Evolutionary conservation across 108 stramenopile species (phyloP), one percentile per base, ranked within the genome.

Genomic region (Nannochloropsis salina): DNA sequence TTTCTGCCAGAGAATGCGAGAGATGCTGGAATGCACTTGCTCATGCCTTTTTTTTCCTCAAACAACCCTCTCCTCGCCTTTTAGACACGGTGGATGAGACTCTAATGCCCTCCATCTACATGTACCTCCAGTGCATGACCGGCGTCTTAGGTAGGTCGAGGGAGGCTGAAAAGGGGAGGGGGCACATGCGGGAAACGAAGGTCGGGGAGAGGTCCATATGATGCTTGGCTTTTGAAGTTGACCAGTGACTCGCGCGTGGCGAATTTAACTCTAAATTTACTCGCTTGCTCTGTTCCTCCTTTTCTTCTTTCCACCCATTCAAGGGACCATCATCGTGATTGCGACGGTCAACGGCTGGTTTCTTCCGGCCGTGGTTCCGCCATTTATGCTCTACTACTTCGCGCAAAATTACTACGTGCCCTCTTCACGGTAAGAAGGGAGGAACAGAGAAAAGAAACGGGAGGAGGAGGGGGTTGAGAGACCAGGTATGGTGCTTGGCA

Each of bases 401-500:
- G 85, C 95, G 84, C 94, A 96, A 86, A 88, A 86, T 1, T 96
- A 94, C 88, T 96, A 96, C 89, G 95, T 96, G 83, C 90, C 92
- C 83, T 91, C 91, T 10, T 51, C 47, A 15, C 47, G 47, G 47
- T 51, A 15, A 15, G 43, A 18, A 15, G 47, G 47, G 15, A 15
- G 47, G 47, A 51, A 15, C 47, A 15, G 15, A 15, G 47, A 15
- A 1, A 15, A 15, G 47, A 51, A 15, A 15, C 12, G 15, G 47
- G 47, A 1, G 15, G 47, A 15, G 47, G 12, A 15, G 47, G 15
- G 10, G 47, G 15, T 12, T 12, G 47, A 15, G 47, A 15, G 15
- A 51, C 15, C 47, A 12, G 15, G 47, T 51, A 0, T 51, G 47
- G 47, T 12, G 47, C 88, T 94, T 51, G 15, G 10, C 47, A 51